Conservation (phyloP, 345 rosid species). For the Citrus glauca region DNA sequence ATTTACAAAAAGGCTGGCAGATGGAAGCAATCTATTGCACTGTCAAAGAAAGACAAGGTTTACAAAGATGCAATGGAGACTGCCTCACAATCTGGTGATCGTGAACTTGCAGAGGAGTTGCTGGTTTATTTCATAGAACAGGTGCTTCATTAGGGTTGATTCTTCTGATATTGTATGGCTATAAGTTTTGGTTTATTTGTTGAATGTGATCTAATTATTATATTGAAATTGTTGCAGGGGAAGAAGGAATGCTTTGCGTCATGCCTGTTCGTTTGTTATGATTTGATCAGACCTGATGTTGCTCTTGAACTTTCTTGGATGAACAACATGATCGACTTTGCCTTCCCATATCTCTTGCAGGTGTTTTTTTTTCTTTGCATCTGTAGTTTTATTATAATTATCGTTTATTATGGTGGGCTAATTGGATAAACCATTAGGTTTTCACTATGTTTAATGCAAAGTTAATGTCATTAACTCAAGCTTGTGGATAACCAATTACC, state of each 20-base stretch:
- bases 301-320: constrained; percentile 92
- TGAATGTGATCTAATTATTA: constrained; percentile 2
- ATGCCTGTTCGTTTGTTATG: constrained; percentile 93
- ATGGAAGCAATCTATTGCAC: constrained; percentile 97
- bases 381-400: not conserved
- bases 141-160: constrained; percentile 25
- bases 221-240: constrained; percentile 39
- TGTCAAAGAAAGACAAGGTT: constrained; percentile 89
- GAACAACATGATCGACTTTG: constrained; percentile 81
- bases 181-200: not conserved
- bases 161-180: not conserved
- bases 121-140: constrained; percentile 91
- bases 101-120: constrained; percentile 93
- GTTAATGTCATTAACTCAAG: not conserved
- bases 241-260: constrained; percentile 94
- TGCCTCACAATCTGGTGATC: constrained; percentile 96
- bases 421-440: not conserved
- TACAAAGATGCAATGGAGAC: constrained; percentile 99
- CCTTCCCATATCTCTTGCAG: constrained; percentile 85
- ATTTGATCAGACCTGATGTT: constrained; percentile 72
- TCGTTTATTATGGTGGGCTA: not conserved
- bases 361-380: constrained; percentile 20
- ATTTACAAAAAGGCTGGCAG: constrained; percentile 97
- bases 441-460: not conserved
- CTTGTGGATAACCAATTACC: not conserved